Percentiles rank a stretch among this genome's conserved stretches.
phyloP scores from a whole-genome alignment of 2,329 filamentous ascomycete species.

The Aspergillus tanneri region DNA sequence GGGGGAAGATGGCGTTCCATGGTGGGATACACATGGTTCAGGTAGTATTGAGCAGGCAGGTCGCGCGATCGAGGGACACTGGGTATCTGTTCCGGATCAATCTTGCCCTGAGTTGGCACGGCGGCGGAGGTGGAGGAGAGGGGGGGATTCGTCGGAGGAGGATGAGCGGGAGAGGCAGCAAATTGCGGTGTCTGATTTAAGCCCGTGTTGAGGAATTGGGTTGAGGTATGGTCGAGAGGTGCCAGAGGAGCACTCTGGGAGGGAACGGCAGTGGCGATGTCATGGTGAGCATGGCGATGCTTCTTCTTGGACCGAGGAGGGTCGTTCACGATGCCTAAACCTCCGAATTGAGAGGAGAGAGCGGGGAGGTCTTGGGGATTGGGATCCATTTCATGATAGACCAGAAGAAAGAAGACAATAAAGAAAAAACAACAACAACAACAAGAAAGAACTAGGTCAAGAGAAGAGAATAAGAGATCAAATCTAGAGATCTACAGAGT shows the following conservation, averaged over 20 bases:
- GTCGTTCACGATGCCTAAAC: slow-evolving; percentile 65
- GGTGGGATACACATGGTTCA: slow-evolving; percentile 86
- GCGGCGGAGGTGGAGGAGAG: too few species aligned
- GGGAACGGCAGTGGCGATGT: slow-evolving; percentile 65
- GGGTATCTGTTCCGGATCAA: slow-evolving; percentile 89
- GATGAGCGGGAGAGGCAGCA: slow-evolving; percentile 28
- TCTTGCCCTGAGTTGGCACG: slow-evolving; percentile 68
- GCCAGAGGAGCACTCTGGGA: slow-evolving; percentile 70
- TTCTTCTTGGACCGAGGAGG: slow-evolving; percentile 92
- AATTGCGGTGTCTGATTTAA: slow-evolving; percentile 38
- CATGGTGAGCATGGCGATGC: slow-evolving; percentile 89
- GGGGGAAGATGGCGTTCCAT: slow-evolving; percentile 93
- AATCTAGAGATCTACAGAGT: too few species aligned
- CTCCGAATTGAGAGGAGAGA: slow-evolving; percentile 75
- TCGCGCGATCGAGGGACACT: slow-evolving; percentile 87
- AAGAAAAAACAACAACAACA: too few species aligned
- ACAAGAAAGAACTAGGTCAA: too few species aligned
- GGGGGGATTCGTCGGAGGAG: too few species aligned
- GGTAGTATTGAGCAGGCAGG: slow-evolving; percentile 75
- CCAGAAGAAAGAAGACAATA: too few species aligned
- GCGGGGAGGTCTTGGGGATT: too few species aligned
- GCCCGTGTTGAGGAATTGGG: slow-evolving; percentile 61
- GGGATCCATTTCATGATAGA: too few species aligned
- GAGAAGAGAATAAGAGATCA: too few species aligned
- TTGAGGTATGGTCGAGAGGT: slow-evolving; percentile 53